Evolutionary conservation across 768 basidiomycete species (phyloP).

Genomic region (Cyclocybe aegerita): DNA sequence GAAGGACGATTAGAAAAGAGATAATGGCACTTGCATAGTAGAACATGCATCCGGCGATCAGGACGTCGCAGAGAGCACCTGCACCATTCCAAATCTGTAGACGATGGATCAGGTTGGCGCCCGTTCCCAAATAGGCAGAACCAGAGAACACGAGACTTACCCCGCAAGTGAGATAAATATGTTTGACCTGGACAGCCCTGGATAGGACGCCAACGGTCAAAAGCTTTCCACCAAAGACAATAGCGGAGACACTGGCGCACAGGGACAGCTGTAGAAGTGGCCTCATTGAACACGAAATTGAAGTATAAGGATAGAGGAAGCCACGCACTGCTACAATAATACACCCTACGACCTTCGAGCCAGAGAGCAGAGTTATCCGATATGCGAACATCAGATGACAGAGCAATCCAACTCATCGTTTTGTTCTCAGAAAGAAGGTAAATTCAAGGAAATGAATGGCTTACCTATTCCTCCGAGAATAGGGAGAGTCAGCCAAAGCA

Average conservation of each 20-base stretch:
- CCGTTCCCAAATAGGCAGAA: neutral
- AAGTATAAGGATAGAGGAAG: slow-evolving; percentile 8
- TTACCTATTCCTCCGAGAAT: slow-evolving; percentile 24
- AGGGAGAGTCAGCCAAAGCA: slow-evolving; percentile 29
- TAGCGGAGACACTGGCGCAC: slow-evolving; percentile 15
- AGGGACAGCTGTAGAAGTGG: slow-evolving; percentile 15
- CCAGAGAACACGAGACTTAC: slow-evolving; percentile 12
- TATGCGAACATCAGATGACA: slow-evolving; percentile 31
- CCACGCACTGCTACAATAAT: slow-evolving; percentile 23
- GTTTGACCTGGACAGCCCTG: slow-evolving; percentile 12
- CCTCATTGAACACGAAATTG: slow-evolving; percentile 7
- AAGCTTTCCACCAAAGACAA: slow-evolving; percentile 22
- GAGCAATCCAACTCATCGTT: slow-evolving; percentile 17
- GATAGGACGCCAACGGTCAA: slow-evolving; percentile 15
- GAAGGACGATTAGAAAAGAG: neutral
- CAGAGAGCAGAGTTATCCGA: slow-evolving; percentile 24
- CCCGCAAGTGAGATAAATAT: slow-evolving; percentile 25
- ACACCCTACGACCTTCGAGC: slow-evolving; percentile 18
- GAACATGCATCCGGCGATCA: slow-evolving; percentile 29
- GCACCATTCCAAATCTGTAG: slow-evolving; percentile 31
- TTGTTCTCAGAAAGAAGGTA: slow-evolving; percentile 4
- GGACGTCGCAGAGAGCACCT: slow-evolving; percentile 29
- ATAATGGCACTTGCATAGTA: slow-evolving; percentile 24
- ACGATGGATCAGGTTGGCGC: neutral
- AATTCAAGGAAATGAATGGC: slow-evolving; percentile 8